A percentile compares a stretch with the other conserved stretches of the same genome.
These are phyloP conservation scores for Climacium dendroides DNA, from an alignment of 225 moss, liverwort and hornwort species.

Conservation along the genomic window DNA sequence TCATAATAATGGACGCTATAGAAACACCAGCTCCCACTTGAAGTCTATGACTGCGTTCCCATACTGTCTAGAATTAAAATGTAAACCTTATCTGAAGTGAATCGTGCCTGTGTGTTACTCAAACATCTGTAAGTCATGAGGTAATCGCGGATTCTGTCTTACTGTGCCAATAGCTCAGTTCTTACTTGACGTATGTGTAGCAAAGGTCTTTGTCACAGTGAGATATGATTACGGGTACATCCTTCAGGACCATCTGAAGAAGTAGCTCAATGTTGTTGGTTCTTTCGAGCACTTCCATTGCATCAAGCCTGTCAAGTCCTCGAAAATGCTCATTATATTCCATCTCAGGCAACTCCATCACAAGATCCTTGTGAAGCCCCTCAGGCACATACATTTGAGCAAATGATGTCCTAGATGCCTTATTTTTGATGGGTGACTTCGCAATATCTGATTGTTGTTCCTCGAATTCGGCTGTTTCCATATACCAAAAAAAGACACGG, in stretches of 20 bases:
- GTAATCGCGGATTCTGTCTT: not conserved
- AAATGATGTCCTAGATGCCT: conserved; percentile 10
- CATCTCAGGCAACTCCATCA: conserved; percentile 10
- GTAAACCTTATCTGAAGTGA: not conserved
- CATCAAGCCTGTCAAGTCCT: conserved; percentile 22
- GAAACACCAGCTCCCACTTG: not conserved
- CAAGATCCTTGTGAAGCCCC: conserved; percentile 4
- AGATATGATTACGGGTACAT: conserved; percentile 43
- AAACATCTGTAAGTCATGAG: not conserved
- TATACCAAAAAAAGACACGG: not conserved
- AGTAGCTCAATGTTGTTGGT: conserved; percentile 36
- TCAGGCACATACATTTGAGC: conserved; percentile 15
- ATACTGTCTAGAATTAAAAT: not conserved
- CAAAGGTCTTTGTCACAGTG: conserved; percentile 41
- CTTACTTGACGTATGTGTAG: conserved; percentile 55
- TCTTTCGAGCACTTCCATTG: conserved; percentile 35
- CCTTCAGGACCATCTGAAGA: conserved; percentile 41
- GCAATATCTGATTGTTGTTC: not conserved
- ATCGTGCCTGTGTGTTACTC: not conserved
- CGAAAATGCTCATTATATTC: conserved; percentile 23
- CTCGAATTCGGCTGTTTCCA: not conserved
- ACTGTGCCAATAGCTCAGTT: not conserved
- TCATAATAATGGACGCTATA: not conserved
- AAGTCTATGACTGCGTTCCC: not conserved
- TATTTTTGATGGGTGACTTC: not conserved